phyloP scores from a whole-genome alignment of 345 rosid genomes.

The Sisymbrium altissimum region DNA sequence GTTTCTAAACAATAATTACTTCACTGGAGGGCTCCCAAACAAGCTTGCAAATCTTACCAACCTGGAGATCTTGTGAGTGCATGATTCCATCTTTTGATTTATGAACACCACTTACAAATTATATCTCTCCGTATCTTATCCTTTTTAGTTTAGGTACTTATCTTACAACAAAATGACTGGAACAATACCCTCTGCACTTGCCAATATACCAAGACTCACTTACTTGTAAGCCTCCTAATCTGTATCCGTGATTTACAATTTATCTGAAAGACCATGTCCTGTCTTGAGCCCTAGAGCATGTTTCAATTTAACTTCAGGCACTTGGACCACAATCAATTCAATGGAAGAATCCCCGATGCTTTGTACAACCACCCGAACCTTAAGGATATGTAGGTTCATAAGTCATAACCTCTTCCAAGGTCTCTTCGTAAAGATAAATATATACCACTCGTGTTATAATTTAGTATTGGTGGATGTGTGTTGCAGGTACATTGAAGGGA shows the following conservation, averaged over 20 bases:
- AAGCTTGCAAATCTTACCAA: conserved; percentile 62
- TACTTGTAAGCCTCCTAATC: conserved; percentile 50
- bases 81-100: neutral
- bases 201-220: conserved; percentile 55
- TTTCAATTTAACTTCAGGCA: conserved; percentile 43
- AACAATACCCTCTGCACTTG: conserved; percentile 54
- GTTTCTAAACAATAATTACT: conserved; percentile 67
- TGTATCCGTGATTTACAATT: neutral
- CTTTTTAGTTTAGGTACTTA: conserved; percentile 41
- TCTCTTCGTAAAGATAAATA: neutral
- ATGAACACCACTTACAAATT: neutral
- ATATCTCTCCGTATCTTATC: neutral
- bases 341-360: conserved; percentile 65
- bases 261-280: neutral
- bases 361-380: conserved; percentile 62
- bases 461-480: neutral
- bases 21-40: conserved; percentile 70
- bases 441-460: neutral
- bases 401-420: conserved; percentile 8
- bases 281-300: neutral
- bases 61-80: conserved; percentile 71
- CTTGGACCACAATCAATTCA: conserved; percentile 76
- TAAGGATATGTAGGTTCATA: conserved; percentile 64
- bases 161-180: conserved; percentile 72
- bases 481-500: conserved; percentile 78